Base-by-base conservation (phyloP, 768 basidiomycete genomes). In the Hypsizygus marmoreus region DNA sequence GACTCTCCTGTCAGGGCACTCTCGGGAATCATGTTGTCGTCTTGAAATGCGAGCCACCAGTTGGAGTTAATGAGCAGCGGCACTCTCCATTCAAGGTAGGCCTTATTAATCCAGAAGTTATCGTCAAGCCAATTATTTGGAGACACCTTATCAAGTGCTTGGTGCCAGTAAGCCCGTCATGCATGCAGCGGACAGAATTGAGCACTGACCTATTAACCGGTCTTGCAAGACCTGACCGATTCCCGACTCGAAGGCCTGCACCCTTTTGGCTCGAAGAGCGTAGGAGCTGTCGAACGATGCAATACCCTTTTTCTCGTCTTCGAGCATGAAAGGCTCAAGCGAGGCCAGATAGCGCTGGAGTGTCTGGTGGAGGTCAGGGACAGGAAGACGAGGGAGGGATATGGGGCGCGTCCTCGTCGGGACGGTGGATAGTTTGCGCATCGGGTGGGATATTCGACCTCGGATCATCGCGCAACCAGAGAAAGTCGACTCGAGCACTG, bases 121-220 rank as follows among this genome's bases (percentile, higher is more conserved):
- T 97, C 94, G 53, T 95, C 81, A 9, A 98, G 78, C 95, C 95
- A 98, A 61, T 95, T 97, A 63, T 85, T 73, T 0, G 92, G 91
- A 6, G 93, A 94, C 1, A 73, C 69, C 54, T 75, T 81, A 68
- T 95, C 93, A 40, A 97, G 76, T 23, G 88, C 92, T 85, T 64
- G 39, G 50, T 56, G n/a, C n/a, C n/a, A n/a, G n/a, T 16, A 55
- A 57, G 53, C 51, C 56, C n/a, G n/a, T n/a, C n/a, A n/a, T n/a
- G n/a, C n/a, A n/a, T n/a, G n/a, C n/a, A n/a, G n/a, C n/a, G n/a
- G n/a, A n/a, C n/a, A n/a, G n/a, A n/a, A n/a, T n/a, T n/a, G 47
- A 39, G 28, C 28, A 69, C 76, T 44, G 53, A 88, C 91, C 88
- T 50, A 82, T 66, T 40, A 95, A 67, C 33, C 91, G 74, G 43